Evolutionary conservation across 1,284 basidiomycete genomes (phyloP).

Genomic region (Fomes fomentarius): DNA sequence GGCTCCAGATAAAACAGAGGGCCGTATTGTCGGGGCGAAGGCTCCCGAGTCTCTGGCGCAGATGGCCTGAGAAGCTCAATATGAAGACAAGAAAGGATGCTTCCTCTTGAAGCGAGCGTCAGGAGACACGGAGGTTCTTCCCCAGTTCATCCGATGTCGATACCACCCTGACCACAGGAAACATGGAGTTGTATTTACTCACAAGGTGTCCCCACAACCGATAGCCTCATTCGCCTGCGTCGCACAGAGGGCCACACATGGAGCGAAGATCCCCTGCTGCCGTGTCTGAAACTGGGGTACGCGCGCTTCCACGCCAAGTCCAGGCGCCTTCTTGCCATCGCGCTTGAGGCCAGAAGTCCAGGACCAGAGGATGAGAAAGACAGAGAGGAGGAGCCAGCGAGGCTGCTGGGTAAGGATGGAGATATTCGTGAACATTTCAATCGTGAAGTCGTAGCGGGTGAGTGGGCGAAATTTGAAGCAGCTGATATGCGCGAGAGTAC

Average conservation of each 20-base stretch:
- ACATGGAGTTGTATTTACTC: slow-evolving; percentile 5
- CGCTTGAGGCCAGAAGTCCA: slow-evolving; percentile 17
- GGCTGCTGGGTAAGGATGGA: slow-evolving; percentile 14
- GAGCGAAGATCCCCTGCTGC: slow-evolving; percentile 9
- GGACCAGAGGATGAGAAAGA: slow-evolving; percentile 26
- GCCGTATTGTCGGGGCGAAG: too few species aligned
- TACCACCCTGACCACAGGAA: background rate
- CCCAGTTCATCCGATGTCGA: background rate
- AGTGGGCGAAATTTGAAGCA: too few species aligned
- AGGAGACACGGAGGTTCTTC: too few species aligned
- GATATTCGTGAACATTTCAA: too few species aligned
- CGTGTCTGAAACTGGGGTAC: background rate
- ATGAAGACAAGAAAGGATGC: too few species aligned
- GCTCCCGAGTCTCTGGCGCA: too few species aligned
- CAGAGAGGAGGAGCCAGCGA: slow-evolving; percentile 26
- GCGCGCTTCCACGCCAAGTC: slow-evolving; percentile 24
- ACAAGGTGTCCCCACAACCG: slow-evolving; percentile 23
- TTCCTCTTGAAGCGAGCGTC: too few species aligned
- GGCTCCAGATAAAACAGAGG: too few species aligned
- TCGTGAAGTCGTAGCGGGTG: slow-evolving; percentile 9
- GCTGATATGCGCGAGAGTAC: background rate
- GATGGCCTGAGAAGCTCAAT: too few species aligned
- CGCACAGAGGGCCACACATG: slow-evolving; percentile 16
- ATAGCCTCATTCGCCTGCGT: slow-evolving; percentile 5
- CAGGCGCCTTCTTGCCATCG: slow-evolving; percentile 12